Percentiles rank a stretch among this genome's conserved stretches.
phyloP scores from a whole-genome alignment of 768 basidiomycete genomes.

The Pisolithus microcarpus region DNA sequence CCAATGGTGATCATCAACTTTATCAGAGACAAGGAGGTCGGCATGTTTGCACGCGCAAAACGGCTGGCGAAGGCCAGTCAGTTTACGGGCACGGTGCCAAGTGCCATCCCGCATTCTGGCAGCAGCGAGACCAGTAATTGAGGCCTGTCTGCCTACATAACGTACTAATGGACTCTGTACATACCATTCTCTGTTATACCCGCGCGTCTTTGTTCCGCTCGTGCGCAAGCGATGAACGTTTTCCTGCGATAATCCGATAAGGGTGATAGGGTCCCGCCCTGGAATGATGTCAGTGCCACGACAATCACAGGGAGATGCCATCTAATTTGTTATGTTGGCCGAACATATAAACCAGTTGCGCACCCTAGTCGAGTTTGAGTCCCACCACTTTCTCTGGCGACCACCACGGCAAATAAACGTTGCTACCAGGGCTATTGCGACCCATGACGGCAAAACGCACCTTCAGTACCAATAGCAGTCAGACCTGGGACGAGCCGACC shows the following conservation, averaged over 20 bases:
- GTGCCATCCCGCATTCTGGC: slow-evolving; percentile 6
- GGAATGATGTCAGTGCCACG: no score
- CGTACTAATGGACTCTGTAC: slow-evolving; percentile 6
- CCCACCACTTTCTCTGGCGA: no score
- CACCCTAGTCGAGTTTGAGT: no score
- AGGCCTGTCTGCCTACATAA: not conserved
- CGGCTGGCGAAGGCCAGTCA: slow-evolving; percentile 40
- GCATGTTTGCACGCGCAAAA: slow-evolving; percentile 85
- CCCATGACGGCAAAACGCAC: not conserved
- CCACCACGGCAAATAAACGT: no score
- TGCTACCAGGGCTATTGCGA: no score
- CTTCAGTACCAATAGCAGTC: not conserved
- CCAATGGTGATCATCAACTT: slow-evolving; percentile 92
- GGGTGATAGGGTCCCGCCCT: no score
- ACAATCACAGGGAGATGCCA: no score
- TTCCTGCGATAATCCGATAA: no score
- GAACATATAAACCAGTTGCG: no score
- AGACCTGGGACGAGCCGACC: not conserved
- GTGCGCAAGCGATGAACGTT: no score
- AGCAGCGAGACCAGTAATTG: slow-evolving; percentile 13
- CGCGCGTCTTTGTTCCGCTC: no score
- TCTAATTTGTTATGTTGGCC: no score
- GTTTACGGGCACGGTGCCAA: slow-evolving; percentile 12
- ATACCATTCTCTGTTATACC: not conserved
- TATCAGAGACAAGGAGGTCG: slow-evolving; percentile 83